Evolutionary conservation across 495 filamentous ascomycete genomes (phyloP).

Genomic region (Monascus purpureus): DNA sequence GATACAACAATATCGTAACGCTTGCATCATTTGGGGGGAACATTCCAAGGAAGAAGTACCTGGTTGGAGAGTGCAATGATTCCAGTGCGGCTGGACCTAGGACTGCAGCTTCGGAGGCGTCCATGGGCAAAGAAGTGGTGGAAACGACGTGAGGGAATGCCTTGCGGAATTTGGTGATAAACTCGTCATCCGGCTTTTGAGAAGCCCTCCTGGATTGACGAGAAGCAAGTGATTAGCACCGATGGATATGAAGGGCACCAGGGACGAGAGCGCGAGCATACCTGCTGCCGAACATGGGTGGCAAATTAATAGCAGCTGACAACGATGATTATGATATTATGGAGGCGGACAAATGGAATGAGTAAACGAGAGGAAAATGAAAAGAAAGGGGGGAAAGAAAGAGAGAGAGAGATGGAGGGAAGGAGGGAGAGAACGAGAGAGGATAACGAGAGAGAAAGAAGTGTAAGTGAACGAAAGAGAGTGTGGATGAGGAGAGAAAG

Average conservation of each 20-base stretch:
- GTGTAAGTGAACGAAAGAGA: too few relatives aligned
- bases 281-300: constrained; percentile 28
- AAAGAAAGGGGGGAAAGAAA: constrained; percentile 2
- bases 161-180: constrained; percentile 72
- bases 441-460: constrained; percentile 1
- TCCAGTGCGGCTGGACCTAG: constrained; percentile 3
- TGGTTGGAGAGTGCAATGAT: background rate
- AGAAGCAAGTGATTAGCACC: background rate
- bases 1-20: too few relatives aligned
- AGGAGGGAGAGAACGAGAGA: constrained; percentile 13
- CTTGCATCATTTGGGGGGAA: too few relatives aligned
- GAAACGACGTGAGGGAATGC: constrained; percentile 55
- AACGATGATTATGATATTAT: background rate
- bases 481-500: too few relatives aligned
- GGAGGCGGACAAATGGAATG: too few relatives aligned
- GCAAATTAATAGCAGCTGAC: background rate
- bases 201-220: constrained; percentile 61
- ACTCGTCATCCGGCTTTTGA: constrained; percentile 75
- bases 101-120: constrained; percentile 7
- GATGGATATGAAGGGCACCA: background rate
- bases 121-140: constrained; percentile 2
- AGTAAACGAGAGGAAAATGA: constrained; percentile 1
- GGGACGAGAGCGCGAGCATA: constrained; percentile 6
- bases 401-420: constrained; percentile 7
- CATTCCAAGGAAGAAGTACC: background rate